phyloP scores from a whole-genome alignment of 768 basidiomycete species.

The Agaricus blazei region DNA sequence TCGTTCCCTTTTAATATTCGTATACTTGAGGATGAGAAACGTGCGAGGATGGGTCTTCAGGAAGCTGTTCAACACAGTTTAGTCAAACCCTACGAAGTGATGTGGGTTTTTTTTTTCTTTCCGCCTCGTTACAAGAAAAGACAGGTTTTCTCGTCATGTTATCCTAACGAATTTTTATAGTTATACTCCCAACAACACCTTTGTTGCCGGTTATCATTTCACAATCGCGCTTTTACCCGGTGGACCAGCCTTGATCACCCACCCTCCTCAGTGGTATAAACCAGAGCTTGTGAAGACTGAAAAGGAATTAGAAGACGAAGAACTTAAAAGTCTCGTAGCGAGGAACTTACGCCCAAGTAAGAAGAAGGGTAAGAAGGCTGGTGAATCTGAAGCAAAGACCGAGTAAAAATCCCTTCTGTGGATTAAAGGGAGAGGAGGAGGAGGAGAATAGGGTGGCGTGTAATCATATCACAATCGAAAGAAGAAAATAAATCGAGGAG shows the following conservation, averaged over 20 bases:
- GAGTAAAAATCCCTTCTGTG: constrained; percentile 10
- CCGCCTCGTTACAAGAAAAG: background rate
- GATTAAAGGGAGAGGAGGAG: constrained; percentile 12
- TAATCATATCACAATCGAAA: background rate
- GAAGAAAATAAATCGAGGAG: too few relatives aligned
- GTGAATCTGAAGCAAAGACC: constrained; percentile 34
- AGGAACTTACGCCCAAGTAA: constrained; percentile 83
- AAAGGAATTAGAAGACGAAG: constrained; percentile 85
- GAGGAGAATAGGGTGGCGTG: constrained; percentile 20
- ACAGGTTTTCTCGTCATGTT: too few relatives aligned
- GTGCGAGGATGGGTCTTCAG: constrained; percentile 89
- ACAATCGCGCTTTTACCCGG: constrained; percentile 90
- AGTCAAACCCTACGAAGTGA: constrained; percentile 92
- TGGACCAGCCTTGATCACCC: constrained; percentile 84
- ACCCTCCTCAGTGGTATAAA: constrained; percentile 90
- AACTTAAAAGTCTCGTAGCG: constrained; percentile 72
- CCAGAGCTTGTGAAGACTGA: constrained; percentile 86
- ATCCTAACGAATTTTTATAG: constrained; percentile 25
- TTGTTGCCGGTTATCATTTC: constrained; percentile 95
- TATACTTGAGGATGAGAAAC: constrained; percentile 91
- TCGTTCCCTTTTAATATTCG: constrained; percentile 98
- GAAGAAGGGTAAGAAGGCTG: constrained; percentile 84
- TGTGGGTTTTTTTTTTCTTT: constrained; percentile 44
- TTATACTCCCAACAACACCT: constrained; percentile 76
- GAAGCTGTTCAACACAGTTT: constrained; percentile 95